These are phyloP conservation scores for Meripilus lineatus DNA, from an alignment of 1,284 basidiomycete genomes.

Conservation along the genomic window DNA sequence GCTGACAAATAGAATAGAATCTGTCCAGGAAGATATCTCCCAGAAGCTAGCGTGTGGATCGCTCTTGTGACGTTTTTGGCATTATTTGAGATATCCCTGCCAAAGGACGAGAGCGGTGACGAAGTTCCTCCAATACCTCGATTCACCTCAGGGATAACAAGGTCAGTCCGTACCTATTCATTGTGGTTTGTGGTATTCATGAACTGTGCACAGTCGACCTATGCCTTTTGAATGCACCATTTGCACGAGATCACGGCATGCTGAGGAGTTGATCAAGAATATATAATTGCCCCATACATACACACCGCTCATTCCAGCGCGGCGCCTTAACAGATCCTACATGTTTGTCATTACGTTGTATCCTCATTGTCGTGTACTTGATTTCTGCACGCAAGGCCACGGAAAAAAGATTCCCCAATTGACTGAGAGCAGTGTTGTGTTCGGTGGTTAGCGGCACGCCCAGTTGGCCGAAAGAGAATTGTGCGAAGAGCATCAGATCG, in stretches of 20 bases:
- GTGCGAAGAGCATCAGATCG: too few species aligned
- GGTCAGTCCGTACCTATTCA: neutral
- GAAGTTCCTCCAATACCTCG: constrained; percentile 1
- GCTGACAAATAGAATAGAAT: constrained; percentile 8
- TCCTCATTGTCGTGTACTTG: too few species aligned
- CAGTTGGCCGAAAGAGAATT: too few species aligned
- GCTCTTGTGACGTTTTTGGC: constrained; percentile 14
- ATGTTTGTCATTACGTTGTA: too few species aligned
- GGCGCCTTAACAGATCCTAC: too few species aligned
- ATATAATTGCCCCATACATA: too few species aligned
- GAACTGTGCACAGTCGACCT: neutral
- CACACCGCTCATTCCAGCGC: too few species aligned
- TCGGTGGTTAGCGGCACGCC: too few species aligned
- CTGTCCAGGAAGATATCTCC: constrained; percentile 16
- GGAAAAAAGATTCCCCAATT: too few species aligned
- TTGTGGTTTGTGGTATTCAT: neutral
- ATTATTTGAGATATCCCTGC: constrained; percentile 12
- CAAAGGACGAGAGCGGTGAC: constrained; percentile 11
- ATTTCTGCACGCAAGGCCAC: too few species aligned
- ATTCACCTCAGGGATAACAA: neutral
- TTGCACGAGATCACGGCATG: neutral
- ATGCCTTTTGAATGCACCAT: neutral
- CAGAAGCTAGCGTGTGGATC: constrained; percentile 12
- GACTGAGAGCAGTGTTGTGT: too few species aligned
- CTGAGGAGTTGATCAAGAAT: too few species aligned